Conservation (phyloP, 495 filamentous ascomycete genomes). For the Aspergillus avenaceus region DNA sequence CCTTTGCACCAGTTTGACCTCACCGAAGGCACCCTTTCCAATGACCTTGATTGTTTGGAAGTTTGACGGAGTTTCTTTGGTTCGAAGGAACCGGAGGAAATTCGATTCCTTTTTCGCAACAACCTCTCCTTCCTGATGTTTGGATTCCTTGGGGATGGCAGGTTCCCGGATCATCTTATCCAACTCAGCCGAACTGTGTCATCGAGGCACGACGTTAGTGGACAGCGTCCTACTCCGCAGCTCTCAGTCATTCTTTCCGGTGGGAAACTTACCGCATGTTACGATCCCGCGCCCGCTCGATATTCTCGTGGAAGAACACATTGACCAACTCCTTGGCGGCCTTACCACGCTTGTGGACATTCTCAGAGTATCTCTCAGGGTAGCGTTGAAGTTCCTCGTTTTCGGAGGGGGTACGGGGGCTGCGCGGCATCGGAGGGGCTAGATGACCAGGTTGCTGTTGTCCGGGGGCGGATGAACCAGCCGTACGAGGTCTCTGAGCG, state of each 20-base stretch:
- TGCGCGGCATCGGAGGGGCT: constrained; percentile 58
- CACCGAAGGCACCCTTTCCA: constrained; percentile 97
- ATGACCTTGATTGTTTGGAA: constrained; percentile 96
- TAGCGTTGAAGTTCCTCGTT: constrained; percentile 61
- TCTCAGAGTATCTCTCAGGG: constrained; percentile 73
- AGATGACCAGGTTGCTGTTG: constrained; percentile 61
- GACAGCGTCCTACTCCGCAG: no score
- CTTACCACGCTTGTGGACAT: constrained; percentile 72
- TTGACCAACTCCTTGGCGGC: constrained; percentile 60
- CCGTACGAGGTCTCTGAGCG: constrained; percentile 71
- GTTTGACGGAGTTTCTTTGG: constrained; percentile 85
- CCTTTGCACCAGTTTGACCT: constrained; percentile 94
- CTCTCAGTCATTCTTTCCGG: background rate
- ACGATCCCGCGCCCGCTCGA: constrained; percentile 83
- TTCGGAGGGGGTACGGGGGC: constrained; percentile 37
- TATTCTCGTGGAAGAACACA: constrained; percentile 94
- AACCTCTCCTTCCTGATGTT: constrained; percentile 71
- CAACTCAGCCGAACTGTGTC: constrained; percentile 78
- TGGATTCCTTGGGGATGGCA: constrained; percentile 66
- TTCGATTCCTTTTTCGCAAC: constrained; percentile 80
- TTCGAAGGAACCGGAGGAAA: constrained; percentile 91
- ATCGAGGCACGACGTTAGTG: background rate
- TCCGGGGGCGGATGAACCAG: constrained; percentile 55
- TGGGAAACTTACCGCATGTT: constrained; percentile 69
- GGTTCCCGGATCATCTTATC: constrained; percentile 76